A percentile compares a stretch with the other conserved stretches of the same genome.
phyloP scores from a whole-genome alignment of 2,329 filamentous ascomycete genomes.

The Paecilomyces fulvus region DNA sequence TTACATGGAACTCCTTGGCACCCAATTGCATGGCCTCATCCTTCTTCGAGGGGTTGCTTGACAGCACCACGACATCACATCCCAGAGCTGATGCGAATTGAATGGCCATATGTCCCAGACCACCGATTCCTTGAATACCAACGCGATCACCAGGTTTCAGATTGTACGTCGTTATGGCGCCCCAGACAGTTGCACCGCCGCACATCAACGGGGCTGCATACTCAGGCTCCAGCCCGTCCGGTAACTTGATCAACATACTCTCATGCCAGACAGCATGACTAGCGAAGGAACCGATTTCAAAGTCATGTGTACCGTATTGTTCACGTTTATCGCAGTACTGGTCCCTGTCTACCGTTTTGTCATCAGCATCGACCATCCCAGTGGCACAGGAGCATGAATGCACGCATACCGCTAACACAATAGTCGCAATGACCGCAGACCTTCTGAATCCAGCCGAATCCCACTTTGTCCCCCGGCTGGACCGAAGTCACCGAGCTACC shows the following conservation, averaged over 20 bases:
- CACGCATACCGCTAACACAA: slow-evolving; percentile 19
- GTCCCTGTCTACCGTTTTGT: slow-evolving; percentile 14
- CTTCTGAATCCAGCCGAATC: slow-evolving; percentile 27
- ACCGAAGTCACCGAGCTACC: slow-evolving; percentile 40
- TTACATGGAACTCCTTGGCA: slow-evolving; percentile 54
- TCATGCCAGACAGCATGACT: slow-evolving; percentile 25
- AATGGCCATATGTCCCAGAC: slow-evolving; percentile 63
- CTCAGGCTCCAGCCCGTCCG: slow-evolving; percentile 19
- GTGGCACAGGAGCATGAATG: neutral
- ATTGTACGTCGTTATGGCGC: slow-evolving; percentile 51
- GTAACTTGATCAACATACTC: slow-evolving; percentile 29
- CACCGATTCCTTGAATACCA: slow-evolving; percentile 62
- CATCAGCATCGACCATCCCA: neutral
- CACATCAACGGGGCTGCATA: slow-evolving; percentile 29
- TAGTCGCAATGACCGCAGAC: slow-evolving; percentile 27
- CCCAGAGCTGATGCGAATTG: slow-evolving; percentile 61
- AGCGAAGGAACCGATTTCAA: slow-evolving; percentile 26
- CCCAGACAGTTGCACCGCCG: slow-evolving; percentile 35
- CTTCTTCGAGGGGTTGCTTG: slow-evolving; percentile 18
- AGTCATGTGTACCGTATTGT: slow-evolving; percentile 22
- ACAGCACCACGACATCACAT: slow-evolving; percentile 43
- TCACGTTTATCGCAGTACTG: slow-evolving; percentile 25
- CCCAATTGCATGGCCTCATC: slow-evolving; percentile 39
- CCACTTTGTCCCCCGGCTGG: slow-evolving; percentile 36
- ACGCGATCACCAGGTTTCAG: slow-evolving; percentile 61